A percentile compares a stretch with the other conserved stretches of the same genome.
Conservation (phyloP, 306 rosid genomes). For the Cucumis sativus region Cucumber_9930_V3 NC_026658.2:5833501-5834000, state of each 20-base stretch:
- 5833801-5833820: background rate
- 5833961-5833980: background rate
- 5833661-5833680: background rate
- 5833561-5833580: background rate
- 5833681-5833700: background rate
- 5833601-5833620: background rate
- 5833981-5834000: background rate
- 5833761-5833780: background rate
- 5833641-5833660: background rate
- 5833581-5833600: background rate
- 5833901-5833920: background rate
- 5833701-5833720: background rate
- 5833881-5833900: background rate
- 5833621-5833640: background rate
- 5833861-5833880: background rate
- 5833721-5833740: background rate
- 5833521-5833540: conserved; percentile 6
- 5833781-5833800: background rate
- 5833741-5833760: background rate
- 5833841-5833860: background rate
- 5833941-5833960: background rate
- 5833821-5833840: background rate
- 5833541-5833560: conserved; percentile 11
- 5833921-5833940: background rate
- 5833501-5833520: conserved; percentile 3